phyloP scores from a whole-genome alignment of 148 eudicot species.

The Fagopyrum tataricum region DNA sequence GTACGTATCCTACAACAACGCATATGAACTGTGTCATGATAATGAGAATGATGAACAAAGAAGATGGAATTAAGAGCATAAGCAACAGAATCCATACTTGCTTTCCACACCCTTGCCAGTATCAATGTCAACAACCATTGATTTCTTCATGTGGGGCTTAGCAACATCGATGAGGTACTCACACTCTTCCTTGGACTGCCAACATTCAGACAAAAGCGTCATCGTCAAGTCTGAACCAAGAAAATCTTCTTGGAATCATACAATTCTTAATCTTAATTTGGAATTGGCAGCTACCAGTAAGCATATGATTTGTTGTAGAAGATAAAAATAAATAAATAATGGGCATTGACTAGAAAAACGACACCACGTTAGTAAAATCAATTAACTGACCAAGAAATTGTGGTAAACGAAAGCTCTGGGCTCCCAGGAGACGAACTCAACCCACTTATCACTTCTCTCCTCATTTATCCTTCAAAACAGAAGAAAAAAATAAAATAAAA shows the following conservation, averaged over 20 bases:
- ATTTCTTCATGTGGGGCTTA: constrained; percentile 77
- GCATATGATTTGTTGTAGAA: too few relatives aligned
- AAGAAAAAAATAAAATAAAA: background rate
- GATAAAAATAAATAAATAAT: too few relatives aligned
- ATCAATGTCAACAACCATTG: constrained; percentile 65
- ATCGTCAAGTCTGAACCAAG: too few relatives aligned
- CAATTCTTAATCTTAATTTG: too few relatives aligned
- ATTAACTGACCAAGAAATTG: constrained; percentile 59
- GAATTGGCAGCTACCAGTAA: too few relatives aligned
- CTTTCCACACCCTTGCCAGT: constrained; percentile 85
- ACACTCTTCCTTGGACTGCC: constrained; percentile 44
- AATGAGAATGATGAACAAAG: background rate
- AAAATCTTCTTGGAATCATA: too few relatives aligned
- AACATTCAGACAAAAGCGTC: constrained; percentile 39
- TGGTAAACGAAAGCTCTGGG: constrained; percentile 87
- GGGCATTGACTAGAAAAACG: too few relatives aligned
- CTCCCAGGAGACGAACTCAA: constrained; percentile 85
- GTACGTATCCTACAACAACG: constrained; percentile 62
- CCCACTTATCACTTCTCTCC: constrained; percentile 60
- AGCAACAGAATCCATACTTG: constrained; percentile 29
- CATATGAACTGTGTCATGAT: background rate
- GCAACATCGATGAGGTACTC: constrained; percentile 76
- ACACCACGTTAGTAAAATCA: too few relatives aligned
- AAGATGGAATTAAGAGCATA: background rate
- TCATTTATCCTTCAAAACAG: constrained; percentile 19